A percentile compares a stretch with the other conserved stretches of the same genome.
These are phyloP conservation scores for Leishmania aethiopica DNA, from an alignment of 208 protist genomes.

Conservation along the genomic window DNA sequence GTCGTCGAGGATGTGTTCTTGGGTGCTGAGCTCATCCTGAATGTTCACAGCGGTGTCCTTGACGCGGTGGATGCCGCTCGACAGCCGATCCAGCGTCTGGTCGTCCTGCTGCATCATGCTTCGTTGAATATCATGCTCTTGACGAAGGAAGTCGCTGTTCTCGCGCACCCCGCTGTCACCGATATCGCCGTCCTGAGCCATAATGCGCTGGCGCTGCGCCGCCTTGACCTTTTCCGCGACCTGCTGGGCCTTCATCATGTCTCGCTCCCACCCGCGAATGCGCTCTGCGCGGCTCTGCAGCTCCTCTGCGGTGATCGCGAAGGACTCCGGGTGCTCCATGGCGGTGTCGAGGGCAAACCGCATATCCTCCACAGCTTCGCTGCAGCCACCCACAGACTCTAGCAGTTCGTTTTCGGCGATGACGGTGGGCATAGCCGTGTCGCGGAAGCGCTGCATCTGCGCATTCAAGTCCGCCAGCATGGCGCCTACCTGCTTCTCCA, in stretches of 20 bases:
- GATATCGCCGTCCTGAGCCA: conserved; percentile 22
- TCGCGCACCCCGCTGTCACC: conserved; percentile 36
- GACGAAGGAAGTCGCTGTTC: conserved; percentile 69
- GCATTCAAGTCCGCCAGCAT: conserved; percentile 68
- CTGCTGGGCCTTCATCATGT: conserved; percentile 69
- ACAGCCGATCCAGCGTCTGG: conserved; percentile 68
- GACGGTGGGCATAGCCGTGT: conserved; percentile 51
- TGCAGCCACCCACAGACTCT: conserved; percentile 61
- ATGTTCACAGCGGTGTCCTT: conserved; percentile 75
- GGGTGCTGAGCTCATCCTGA: conserved; percentile 79
- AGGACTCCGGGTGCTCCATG: conserved; percentile 82
- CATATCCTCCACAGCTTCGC: conserved; percentile 79
- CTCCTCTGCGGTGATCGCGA: conserved; percentile 72
- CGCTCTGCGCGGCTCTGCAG: conserved; percentile 66
- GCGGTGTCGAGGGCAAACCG: conserved; percentile 74
- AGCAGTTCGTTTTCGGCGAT: conserved; percentile 74
- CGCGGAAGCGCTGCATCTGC: conserved; percentile 64
- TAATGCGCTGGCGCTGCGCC: conserved; percentile 43
- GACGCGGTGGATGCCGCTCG: conserved; percentile 66
- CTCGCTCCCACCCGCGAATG: conserved; percentile 74
- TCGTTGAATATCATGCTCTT: conserved; percentile 71
- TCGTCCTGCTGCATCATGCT: conserved; percentile 69
- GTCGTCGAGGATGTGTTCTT: conserved; percentile 77
- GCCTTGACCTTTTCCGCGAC: conserved; percentile 51
- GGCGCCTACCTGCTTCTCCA: conserved; percentile 77